A percentile compares a stretch with the other conserved stretches of the same genome.
Evolutionary conservation across 208 protist species (phyloP).

Genomic region (Vickermania ingenoplastis): DNA sequence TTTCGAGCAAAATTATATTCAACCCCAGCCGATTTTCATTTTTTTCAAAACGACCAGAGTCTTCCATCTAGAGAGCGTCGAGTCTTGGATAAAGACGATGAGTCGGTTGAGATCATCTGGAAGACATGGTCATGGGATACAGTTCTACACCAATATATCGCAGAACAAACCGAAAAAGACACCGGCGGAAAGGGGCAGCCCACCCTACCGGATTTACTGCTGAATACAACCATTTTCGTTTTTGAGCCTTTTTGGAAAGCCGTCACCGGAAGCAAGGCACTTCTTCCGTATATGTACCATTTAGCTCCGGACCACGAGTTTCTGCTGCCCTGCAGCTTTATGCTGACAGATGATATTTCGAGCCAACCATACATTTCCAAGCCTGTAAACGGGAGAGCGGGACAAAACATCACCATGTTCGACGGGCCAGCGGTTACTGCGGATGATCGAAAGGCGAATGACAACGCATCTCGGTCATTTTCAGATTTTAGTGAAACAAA

Average conservation of each 20-base stretch:
- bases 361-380: slow-evolving; percentile 53
- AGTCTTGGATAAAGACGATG: slow-evolving; percentile 57
- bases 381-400: slow-evolving; percentile 66
- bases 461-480: slow-evolving; percentile 1
- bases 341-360: slow-evolving; percentile 42
- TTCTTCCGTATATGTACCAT: slow-evolving; percentile 65
- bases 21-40: slow-evolving; percentile 43
- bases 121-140: slow-evolving; percentile 86
- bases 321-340: slow-evolving; percentile 55
- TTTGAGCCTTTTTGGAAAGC: slow-evolving; percentile 79
- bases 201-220: slow-evolving; percentile 59
- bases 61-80: slow-evolving; percentile 8
- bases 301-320: slow-evolving; percentile 45
- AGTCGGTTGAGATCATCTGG: slow-evolving; percentile 70
- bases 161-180: slow-evolving; percentile 6
- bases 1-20: slow-evolving; percentile 64
- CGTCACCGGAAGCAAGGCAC: slow-evolving; percentile 66
- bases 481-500: neutral
- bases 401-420: slow-evolving; percentile 70
- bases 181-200: too few relatives aligned
- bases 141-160: slow-evolving; percentile 47
- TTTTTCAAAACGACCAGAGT: slow-evolving; percentile 13
- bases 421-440: slow-evolving; percentile 35
- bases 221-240: slow-evolving; percentile 60
- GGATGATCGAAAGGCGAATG: slow-evolving; percentile 20